A percentile compares a stretch with the other conserved stretches of the same genome.
phyloP scores from a whole-genome alignment of 345 rosid species.

The Populus ilicifolia region DNA sequence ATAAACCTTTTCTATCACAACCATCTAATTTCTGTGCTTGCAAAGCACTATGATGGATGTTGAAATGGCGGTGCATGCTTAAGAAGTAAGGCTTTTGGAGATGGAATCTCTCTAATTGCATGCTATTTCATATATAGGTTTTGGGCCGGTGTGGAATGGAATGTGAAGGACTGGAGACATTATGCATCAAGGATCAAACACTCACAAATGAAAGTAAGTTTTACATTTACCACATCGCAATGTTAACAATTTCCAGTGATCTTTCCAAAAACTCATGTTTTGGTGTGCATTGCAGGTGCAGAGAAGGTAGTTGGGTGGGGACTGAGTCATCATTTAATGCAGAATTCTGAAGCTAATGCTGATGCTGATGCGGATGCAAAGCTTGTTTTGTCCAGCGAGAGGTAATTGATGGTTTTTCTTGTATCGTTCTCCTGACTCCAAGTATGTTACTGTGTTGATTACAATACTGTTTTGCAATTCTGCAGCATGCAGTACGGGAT shows the following conservation, averaged over 20 bases:
- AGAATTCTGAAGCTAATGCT: slow-evolving; percentile 55
- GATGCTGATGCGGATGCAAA: slow-evolving; percentile 49
- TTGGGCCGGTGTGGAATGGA: slow-evolving; percentile 60
- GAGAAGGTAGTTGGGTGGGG: slow-evolving; percentile 92
- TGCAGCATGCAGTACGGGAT: slow-evolving; percentile 77
- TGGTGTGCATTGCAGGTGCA: slow-evolving; percentile 49
- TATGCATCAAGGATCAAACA: slow-evolving; percentile 71
- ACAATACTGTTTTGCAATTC: slow-evolving; percentile 27
- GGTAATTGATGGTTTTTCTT: slow-evolving; percentile 43
- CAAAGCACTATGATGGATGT: not conserved
- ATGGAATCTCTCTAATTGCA: slow-evolving; percentile 4
- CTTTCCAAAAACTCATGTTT: slow-evolving; percentile 1
- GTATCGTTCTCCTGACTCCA: slow-evolving; percentile 9
- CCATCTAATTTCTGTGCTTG: not conserved
- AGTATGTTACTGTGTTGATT: slow-evolving; percentile 15
- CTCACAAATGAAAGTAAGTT: slow-evolving; percentile 70
- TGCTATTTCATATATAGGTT: slow-evolving; percentile 43
- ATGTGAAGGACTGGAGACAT: slow-evolving; percentile 63
- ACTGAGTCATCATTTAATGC: slow-evolving; percentile 70
- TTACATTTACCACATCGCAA: slow-evolving; percentile 8
- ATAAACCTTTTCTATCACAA: not conserved
- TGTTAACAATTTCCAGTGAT: not conserved
- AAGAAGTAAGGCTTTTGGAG: slow-evolving; percentile 6
- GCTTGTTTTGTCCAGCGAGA: slow-evolving; percentile 61
- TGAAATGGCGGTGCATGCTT: not conserved